Evolutionary conservation across 768 basidiomycete species (phyloP), one percentile per base, ranked within the genome.

Genomic region (Macrolepiota albuminosa): DNA sequence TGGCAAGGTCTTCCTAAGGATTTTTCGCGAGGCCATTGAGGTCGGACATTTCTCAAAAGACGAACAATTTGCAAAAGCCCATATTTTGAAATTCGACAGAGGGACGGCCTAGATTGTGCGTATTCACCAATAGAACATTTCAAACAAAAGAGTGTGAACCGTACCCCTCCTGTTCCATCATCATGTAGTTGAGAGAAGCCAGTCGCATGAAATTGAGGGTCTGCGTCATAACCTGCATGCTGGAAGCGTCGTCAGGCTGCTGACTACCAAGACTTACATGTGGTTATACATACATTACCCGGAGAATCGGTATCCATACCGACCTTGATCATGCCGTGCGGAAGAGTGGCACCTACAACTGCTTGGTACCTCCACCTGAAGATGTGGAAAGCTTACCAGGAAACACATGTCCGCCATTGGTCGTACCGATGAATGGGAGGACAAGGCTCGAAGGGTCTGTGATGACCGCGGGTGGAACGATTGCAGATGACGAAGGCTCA

Each of bases 241-340:
- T 82, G 59, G 16, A 57, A 14, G 54, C 26, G 8, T 42, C 9
- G 14, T 61, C 62, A 50, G 50, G 31, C 31, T 47, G 24, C 9
- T 42, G 16, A 36, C 26, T 39, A 43, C 31, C 16, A 18, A n/a
- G 46, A 26, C 45, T 13, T 46, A 36, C n/a, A 55, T 21, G 45
- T 26, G 31, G 46, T 33, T 53, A 14, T 29, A 67, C 76, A 37
- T 63, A 84, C 84, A 67, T 84, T 84, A 65, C 78, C 82, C 3
- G 84, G 82, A 13, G 84, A 84, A 64, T 87, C 83, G 0, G 85
- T 86, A 65, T 88, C 85, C 79, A 86, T 81, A 7, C 85, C 86
- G 2, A 74, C 79, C 72, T 88, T 88, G 16, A 82, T 78, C 85
- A 87, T 84, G n/a, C 86, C 85, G 70, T 87, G 85, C 2, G 86